Evolutionary conservation across 2,329 filamentous ascomycete species (phyloP).

Genomic region (Ramichloridium luteum): DNA sequence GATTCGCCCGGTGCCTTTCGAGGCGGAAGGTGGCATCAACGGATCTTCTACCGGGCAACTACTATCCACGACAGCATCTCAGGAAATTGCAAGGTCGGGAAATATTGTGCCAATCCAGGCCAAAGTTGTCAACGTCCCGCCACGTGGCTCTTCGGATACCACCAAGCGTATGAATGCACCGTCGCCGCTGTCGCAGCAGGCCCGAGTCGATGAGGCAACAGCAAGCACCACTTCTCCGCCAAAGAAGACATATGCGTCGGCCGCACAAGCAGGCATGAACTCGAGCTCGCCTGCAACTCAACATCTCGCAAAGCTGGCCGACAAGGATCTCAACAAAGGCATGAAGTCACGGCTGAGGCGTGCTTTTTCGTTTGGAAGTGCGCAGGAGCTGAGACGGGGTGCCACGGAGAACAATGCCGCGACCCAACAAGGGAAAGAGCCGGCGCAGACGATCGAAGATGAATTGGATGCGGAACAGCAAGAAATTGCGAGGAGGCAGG

Average conservation of each 20-base stretch:
- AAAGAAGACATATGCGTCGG: conserved; percentile 23
- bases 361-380: conserved; percentile 93
- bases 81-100: conserved; percentile 12
- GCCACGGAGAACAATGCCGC: conserved; percentile 45
- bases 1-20: conserved; percentile 23
- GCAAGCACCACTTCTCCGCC: conserved; percentile 12
- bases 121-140: conserved; percentile 19
- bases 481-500: conserved; percentile 82
- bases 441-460: conserved; percentile 20
- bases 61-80: conserved; percentile 2
- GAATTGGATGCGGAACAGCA: conserved; percentile 68
- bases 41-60: neutral
- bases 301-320: conserved; percentile 75
- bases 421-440: conserved; percentile 18
- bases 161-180: conserved; percentile 31
- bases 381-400: conserved; percentile 73
- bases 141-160: conserved; percentile 28
- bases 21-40: conserved; percentile 17
- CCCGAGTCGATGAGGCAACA: conserved; percentile 22
- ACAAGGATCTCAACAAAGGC: conserved; percentile 64
- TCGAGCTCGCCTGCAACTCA: conserved; percentile 55
- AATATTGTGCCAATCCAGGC: conserved; percentile 8
- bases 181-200: conserved; percentile 36
- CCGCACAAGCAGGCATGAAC: conserved; percentile 16
- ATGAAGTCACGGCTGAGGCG: conserved; percentile 79